Evolutionary conservation across 2,329 filamentous ascomycete genomes (phyloP), one percentile per base, ranked within the genome.

Genomic region (Epichloe typhina): DNA sequence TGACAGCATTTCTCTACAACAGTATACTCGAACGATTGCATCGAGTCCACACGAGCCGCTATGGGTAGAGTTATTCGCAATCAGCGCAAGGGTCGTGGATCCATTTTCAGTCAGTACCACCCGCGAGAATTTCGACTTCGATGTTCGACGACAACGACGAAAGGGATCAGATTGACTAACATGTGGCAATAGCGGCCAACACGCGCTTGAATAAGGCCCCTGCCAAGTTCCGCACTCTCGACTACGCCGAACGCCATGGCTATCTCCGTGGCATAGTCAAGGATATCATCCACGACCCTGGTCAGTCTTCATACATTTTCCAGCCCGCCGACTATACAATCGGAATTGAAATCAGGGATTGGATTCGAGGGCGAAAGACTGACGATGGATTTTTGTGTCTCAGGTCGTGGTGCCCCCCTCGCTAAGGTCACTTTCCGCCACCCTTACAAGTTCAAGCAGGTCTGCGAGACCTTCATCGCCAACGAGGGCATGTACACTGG

Each of bases 401-500:
- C 60, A 69, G 67, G 67, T 72, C 90, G 93, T 77, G 93, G 93
- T 78, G 89, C 94, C 74, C 93, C 93, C 88, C 88, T 98, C 69
- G 93, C 93, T 72, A 88, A 88, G 76, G 90, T 98, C 69, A 77
- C 82, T 66, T 98, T 98, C 88, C 90, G 93, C 67, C 87, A 95
- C 76, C 89, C 93, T 66, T 98, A 98, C 86, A 83, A 84, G 75
- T 97, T 88, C 86, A 95, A 95, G 84, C 84, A 90, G 72, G 78
- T 89, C 72, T 91, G 86, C 73, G 90, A 98, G 85, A 98, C 93
- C 64, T 96, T 98, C 85, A 98, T 98, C 71, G 93, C 93, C 76
- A 98, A 97, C 79, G 93, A 97, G 82, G 93, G 93, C 79, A 96
- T 97, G 90, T 98, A 97, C 88, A 96, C 93, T 62, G 93, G 93